Base-by-base conservation (phyloP, 768 basidiomycete species). In the Suillus occidentalis region DNA sequence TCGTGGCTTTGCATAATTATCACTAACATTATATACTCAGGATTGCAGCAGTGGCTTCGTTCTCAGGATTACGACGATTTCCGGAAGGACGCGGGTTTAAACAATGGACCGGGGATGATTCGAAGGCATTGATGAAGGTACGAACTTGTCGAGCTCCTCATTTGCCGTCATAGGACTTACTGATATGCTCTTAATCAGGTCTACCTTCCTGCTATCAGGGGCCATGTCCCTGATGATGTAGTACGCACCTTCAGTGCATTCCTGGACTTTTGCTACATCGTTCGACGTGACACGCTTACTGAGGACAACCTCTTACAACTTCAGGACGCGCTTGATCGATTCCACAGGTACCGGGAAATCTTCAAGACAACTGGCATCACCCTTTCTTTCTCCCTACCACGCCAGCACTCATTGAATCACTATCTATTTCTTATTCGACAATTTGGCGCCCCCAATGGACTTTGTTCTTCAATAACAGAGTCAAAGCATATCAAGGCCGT, bases 31-130 rank as follows among this genome's bases (percentile, higher is more conserved):
- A n/a, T n/a, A 16, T 42, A 6, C 43, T 45, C 56, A 71, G 72
- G 28, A 65, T 74, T 25, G 61, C 71, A 5, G 67, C 67, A 7
- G 65, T 65, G 2, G 58, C 66, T 4, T 60, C 64, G 40, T 72
- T 69, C 49, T 45, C 67, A 4, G 72, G 70, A 3, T 43, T 76
- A 12, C 63, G 68, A 6, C 34, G 67, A 4, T 77, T 77, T 63
- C 71, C 69, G n/a, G 59, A 74, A 47, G 75, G 76, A 1, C 71
- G 64, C 0, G 52, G 66, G 4, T 78, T 77, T 65, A 71, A 74
- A 34, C 77, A 79, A 52, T 80, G 79, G 78, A 80, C 77, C 10
- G 76, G 78, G 0, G 72, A 79, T 61, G 76, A 80, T 61, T 65
- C 22, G 2, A 65, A 65, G 40, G 64, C 42, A n/a, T 22, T 65